Evolutionary conservation across 129 eudicot genomes (phyloP), one percentile per base, ranked within the genome.

Genomic region (Centaurea solstitialis): DNA sequence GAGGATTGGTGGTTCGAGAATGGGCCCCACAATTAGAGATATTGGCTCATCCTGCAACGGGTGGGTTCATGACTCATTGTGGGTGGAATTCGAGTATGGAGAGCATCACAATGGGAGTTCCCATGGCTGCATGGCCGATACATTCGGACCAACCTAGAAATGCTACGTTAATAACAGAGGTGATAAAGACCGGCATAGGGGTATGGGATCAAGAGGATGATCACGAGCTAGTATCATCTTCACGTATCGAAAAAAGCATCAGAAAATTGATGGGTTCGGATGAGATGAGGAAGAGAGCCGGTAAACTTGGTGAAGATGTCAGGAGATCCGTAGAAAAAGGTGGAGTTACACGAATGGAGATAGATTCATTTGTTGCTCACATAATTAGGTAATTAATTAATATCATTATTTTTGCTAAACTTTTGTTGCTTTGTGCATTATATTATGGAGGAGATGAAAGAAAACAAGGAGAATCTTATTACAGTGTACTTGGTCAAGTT

Each of bases 21-120:
- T 82, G 86, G 82, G 82, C 78, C 5, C 86, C 77, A 3, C 86
- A 78, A 21, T 4, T 65, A 8, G 86, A 83, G 20, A 83, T 83
- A 23, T 23, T 82, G 40, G 82, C 41, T 2, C 86, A 82, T 11
- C 6, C 3, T 17, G 70, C 82, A 1, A 70, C 74, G 0, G 79
- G 82, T 26, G 81, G 81, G 15, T 82, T 81, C 43, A 50, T 75
- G 73, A 82, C 81, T 57, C 81, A 82, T 9, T 82, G 89, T 57
- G 89, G 89, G 10, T 86, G 86, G 86, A 86, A 86, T 75, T 86
- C 89, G 13, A 24, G 81, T 13, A 53, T 86, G 77, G 83, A 86
- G 68, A 86, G 84, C 59, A 71, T 85, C 22, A 37, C 61, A 12
- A 69, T 61, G 72, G 89, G 89, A 28, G 85, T 86, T 5, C 87